Evolutionary conservation across 192 early-diverging fungal species (phyloP).

Genomic region (Spinellus fusiger): DNA sequence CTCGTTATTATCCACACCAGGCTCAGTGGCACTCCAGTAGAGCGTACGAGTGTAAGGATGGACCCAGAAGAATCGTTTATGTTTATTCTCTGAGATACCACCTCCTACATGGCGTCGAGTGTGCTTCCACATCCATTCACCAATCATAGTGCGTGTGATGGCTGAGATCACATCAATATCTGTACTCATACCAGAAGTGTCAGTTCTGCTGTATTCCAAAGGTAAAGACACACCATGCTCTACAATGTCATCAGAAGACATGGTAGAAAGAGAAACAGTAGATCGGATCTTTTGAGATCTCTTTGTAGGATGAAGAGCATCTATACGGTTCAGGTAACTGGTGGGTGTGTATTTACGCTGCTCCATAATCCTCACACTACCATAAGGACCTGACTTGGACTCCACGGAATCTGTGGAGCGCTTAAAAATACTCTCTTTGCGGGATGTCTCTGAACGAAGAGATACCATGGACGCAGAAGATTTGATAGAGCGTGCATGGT

Average conservation of each 20-base stretch:
- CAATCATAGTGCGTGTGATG: conserved; percentile 79
- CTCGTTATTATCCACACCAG: conserved; percentile 42
- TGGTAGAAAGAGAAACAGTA: conserved; percentile 4
- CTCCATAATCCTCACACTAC: conserved; percentile 8
- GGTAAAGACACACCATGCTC: background rate
- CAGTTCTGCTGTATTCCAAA: background rate
- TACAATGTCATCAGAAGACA: conserved; percentile 8
- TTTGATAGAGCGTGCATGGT: background rate
- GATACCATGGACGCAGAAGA: conserved; percentile 15
- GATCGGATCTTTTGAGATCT: background rate
- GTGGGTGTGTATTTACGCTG: background rate
- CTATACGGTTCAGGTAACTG: background rate
- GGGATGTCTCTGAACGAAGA: conserved; percentile 4
- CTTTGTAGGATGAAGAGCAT: background rate
- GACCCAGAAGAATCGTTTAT: conserved; percentile 75
- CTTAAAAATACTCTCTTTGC: background rate
- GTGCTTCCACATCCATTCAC: conserved; percentile 69
- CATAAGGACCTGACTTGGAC: background rate
- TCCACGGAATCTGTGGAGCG: background rate
- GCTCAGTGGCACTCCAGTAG: conserved; percentile 69
- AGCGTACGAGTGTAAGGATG: conserved; percentile 75
- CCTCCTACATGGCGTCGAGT: conserved; percentile 51
- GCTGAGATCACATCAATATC: conserved; percentile 55
- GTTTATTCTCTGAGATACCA: conserved; percentile 58
- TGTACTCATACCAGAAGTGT: background rate